Base-by-base conservation (phyloP, 1,284 basidiomycete species). In the Fomitopsis schrenkii region DNA sequence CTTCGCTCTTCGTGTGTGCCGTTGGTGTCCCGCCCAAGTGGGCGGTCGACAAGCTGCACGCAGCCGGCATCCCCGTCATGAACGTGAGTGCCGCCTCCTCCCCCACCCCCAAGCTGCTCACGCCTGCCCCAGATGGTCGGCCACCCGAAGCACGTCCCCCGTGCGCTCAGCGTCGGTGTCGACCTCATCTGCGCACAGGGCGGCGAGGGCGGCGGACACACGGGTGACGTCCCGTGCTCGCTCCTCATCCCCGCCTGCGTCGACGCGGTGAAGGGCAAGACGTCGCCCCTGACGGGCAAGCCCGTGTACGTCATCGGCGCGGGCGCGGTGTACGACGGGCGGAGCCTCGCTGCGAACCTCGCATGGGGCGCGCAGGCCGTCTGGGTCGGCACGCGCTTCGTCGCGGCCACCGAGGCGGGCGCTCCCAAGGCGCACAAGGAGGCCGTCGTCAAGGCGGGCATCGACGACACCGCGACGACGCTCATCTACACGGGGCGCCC, bases 101-200 rank as follows among this genome's bases (percentile, higher is more conserved):
- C 41, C n/a, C 9, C 14, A 26, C 5, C 17, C 41, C 30, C 28
- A 15, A 53, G n/a, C 28, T 19, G 17, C 40, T 14, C 42, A 5
- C 17, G 14, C 8, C 30, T 26, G 52, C 15, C 26, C 1, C 62
- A 86, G 83, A 96, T 96, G 93, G 88, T 97, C 65, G 94, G 93
- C 17, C 89, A 92, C 73, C 91, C 91, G 5, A 95, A 93, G 74
- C 94, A 95, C 74, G 91, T 92, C 52, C 66, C 77, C 57, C 93
- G 94, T 73, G 93, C 93, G 8, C 80, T 95, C 44, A 88, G 82
- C 8, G 87, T 80, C 36, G 94, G 94, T 54, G 88, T 90, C 41
- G 94, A 96, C 71, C 79, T 96, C 64, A 94, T 96, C 72, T 95
- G 93, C 69, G 92, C 93, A 1, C 94, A 96, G 73, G 92, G 88